phyloP scores from a whole-genome alignment of 495 filamentous ascomycete species.

The Penicillium bialowiezense region DNA sequence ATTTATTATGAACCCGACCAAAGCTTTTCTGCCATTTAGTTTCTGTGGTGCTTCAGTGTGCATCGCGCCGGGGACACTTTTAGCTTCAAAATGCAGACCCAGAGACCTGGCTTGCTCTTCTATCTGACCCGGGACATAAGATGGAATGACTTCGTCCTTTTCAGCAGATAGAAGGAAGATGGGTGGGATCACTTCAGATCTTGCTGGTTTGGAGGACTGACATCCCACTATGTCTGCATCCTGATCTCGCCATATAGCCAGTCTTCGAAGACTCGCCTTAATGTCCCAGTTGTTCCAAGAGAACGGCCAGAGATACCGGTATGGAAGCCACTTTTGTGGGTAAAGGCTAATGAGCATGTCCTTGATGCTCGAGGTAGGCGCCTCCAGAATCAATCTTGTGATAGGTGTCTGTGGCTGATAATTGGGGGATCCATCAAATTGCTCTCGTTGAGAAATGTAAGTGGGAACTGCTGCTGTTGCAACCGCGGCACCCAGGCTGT shows the following conservation, averaged over 20 bases:
- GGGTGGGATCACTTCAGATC: slow-evolving; percentile 18
- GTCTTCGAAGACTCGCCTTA: slow-evolving; percentile 26
- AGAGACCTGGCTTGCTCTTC: slow-evolving; percentile 30
- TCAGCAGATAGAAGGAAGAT: slow-evolving; percentile 61
- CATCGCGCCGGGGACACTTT: slow-evolving; percentile 45
- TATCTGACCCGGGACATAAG: slow-evolving; percentile 52
- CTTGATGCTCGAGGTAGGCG: slow-evolving; percentile 70
- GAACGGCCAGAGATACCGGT: slow-evolving; percentile 58
- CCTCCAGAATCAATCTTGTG: slow-evolving; percentile 64
- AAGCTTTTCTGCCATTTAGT: slow-evolving; percentile 36
- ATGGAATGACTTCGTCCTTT: slow-evolving; percentile 67
- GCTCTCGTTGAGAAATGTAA: slow-evolving; percentile 17
- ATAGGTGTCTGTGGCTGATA: slow-evolving; percentile 29
- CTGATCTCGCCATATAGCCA: slow-evolving; percentile 28
- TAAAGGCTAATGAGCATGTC: slow-evolving; percentile 73
- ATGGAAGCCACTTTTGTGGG: slow-evolving; percentile 80
- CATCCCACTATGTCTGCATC: neutral
- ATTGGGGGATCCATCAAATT: too few species aligned
- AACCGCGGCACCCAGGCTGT: slow-evolving; percentile 67
- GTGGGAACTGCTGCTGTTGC: slow-evolving; percentile 53
- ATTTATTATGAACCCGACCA: slow-evolving; percentile 34
- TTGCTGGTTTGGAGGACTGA: neutral
- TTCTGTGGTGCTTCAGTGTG: slow-evolving; percentile 50
- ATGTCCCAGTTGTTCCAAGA: slow-evolving; percentile 56
- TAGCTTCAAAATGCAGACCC: slow-evolving; percentile 26